Conservation (phyloP, 257 asterid species). For the Solanum pennellii region DNA sequence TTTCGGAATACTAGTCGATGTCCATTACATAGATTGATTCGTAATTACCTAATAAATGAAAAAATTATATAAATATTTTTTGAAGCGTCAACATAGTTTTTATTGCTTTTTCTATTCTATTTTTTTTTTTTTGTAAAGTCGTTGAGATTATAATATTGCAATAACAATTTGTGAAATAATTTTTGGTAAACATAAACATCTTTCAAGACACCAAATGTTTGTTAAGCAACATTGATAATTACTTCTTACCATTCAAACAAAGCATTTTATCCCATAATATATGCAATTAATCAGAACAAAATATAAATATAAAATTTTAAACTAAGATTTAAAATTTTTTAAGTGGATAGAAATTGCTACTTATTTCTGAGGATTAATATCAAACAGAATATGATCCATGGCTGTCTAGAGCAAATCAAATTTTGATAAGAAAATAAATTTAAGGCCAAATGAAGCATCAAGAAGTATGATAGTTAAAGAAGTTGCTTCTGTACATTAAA, state of each 20-base stretch:
- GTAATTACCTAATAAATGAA: not conserved
- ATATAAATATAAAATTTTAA: not conserved
- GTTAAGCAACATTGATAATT: not conserved
- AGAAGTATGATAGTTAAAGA: not conserved
- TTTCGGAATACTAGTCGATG: not conserved
- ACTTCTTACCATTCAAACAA: not conserved
- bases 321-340: not conserved
- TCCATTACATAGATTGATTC: not conserved
- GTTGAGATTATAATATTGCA: not conserved
- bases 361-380: too few species aligned
- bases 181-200: not conserved
- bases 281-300: not conserved
- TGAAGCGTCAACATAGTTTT: not conserved
- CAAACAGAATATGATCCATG: too few species aligned
- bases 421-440: not conserved
- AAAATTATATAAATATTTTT: not conserved
- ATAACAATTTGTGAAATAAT: not conserved
- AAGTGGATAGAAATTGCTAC: not conserved
- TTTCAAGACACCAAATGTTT: not conserved
- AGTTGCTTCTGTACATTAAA: not conserved
- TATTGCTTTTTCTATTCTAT: not conserved
- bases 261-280: not conserved
- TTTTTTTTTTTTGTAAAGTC: not conserved
- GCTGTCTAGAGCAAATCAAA: too few species aligned
- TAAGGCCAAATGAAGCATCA: not conserved